Evolutionary conservation across 2,329 filamentous ascomycete species (phyloP), one percentile per base, ranked within the genome.

Genomic region (Penicillium olsonii): DNA sequence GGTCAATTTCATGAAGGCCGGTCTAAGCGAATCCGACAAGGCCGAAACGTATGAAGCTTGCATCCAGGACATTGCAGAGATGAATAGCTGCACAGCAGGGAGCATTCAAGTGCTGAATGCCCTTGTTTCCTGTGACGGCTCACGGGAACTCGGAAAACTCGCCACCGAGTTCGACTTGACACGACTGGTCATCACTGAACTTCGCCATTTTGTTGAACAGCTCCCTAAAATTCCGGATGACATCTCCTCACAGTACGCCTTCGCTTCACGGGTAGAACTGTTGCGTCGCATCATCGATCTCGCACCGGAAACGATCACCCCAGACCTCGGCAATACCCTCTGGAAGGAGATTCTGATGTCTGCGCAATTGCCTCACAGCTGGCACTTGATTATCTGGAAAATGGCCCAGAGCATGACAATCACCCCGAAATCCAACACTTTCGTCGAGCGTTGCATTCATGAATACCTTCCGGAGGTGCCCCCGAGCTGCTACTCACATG

Each of bases 321-420:
- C 75, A 2, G 80, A 86, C 1, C 75, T 88, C 4, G 84, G 86
- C 14, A 73, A 76, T 35, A 76, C 75, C 11, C 77, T 95, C 2
- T 95, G 90, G 89, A 77, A 86, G 48, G 75, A 86, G 33, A 76
- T 94, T 20, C 83, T 95, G 40, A 87, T 90, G 11, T 75, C 79
- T 4, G 71, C 77, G 33, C 83, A 84, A 3, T 71, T 84, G 4
- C 82, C 80, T 19, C 71, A 78, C 3, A 77, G 81, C 8, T 84
- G 88, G 52, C 79, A 88, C 46, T 79, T 82, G 51, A 73, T 78
- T 12, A 87, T 85, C 0, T 95, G 91, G 91, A 74, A 80, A 20
- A 80, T 86, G 48, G 69, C 92, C 79, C 82, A 65, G 57, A 62
- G 53, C 17, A 60, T 65, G n/a, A 56, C 54, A 18, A 59, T 59